phyloP scores from a whole-genome alignment of 352 stramenopile species.

The Pythium coloratum region DNA sequence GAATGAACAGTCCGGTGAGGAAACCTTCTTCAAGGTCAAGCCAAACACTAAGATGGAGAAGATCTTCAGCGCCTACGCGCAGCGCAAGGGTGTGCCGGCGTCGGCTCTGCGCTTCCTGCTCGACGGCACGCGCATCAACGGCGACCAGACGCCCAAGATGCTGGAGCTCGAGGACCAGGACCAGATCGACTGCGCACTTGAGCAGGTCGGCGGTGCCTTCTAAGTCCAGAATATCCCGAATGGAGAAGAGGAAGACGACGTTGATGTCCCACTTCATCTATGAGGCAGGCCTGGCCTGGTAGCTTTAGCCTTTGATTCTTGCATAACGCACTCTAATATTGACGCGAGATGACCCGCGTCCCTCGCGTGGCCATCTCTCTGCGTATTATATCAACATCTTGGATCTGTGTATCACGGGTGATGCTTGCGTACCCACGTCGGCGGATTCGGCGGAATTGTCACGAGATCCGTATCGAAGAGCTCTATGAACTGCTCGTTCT shows the following conservation, averaged over 20 bases:
- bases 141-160: slow-evolving; percentile 95
- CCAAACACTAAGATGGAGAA: slow-evolving; percentile 98
- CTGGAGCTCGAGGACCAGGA: slow-evolving; percentile 98
- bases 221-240: slow-evolving; percentile 29
- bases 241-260: neutral
- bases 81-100: slow-evolving; percentile 92
- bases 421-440: slow-evolving; percentile 72
- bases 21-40: slow-evolving; percentile 99
- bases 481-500: slow-evolving; percentile 95
- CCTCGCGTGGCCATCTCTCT: neutral
- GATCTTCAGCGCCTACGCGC: slow-evolving; percentile 96
- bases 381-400: slow-evolving; percentile 21
- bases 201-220: slow-evolving; percentile 76
- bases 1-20: slow-evolving; percentile 77
- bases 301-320: slow-evolving; percentile 14
- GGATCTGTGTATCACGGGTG: slow-evolving; percentile 9
- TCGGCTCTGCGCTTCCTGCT: slow-evolving; percentile 94
- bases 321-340: slow-evolving; percentile 30
- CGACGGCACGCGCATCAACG: slow-evolving; percentile 94
- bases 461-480: slow-evolving; percentile 94
- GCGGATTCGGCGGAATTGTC: slow-evolving; percentile 75
- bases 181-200: slow-evolving; percentile 96
- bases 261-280: neutral
- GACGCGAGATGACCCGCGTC: slow-evolving; percentile 2
- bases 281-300: neutral